Evolutionary conservation across 345 rosid species (phyloP), one percentile per base, ranked within the genome.

Genomic region (Nephelium lappaceum): DNA sequence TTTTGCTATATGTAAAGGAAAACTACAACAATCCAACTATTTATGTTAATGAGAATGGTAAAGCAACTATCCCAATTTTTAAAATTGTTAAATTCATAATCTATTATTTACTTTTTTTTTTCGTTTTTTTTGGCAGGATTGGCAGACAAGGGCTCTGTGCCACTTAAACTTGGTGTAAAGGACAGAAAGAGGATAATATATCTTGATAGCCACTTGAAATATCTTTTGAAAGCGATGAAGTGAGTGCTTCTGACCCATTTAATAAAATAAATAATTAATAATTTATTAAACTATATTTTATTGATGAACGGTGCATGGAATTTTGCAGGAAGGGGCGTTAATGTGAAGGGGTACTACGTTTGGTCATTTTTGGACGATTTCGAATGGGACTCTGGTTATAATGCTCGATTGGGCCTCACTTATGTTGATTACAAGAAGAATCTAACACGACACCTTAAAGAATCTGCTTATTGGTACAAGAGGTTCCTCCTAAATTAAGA

Each of bases 11-110:
- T 25, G 19, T 78, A 14, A 78, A 25, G 57, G 73, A 75, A 5
- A 78, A 53, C 5, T 85, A 82, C 80, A 78, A 82, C 24, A 82
- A 85, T 63, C 85, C 85, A 0, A 71, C 79, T 4, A 74, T 86
- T 65, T 83, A 76, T 63, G 63, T 85, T 12, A 81, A 82, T 38
- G 88, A 85, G 25, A 85, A 85, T 61, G 86, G 88, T 83, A 70
- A 78, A 64, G 11, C 41, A 19, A 61, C 3, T 41, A 8, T 5
- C 15, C 1, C 23, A 12, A 5, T 15, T 23, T 6, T 23, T 65
- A n/a, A n/a, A n/a, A n/a, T n/a, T n/a, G n/a, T n/a, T n/a, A n/a
- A n/a, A n/a, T n/a, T n/a, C n/a, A n/a, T n/a, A n/a, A n/a, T 64
- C 10, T 12, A 6, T 18, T 23, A 49, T 8, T 31, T 16, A 39